Base-by-base conservation (phyloP, 139 green algal genomes). In the Nannochloris sp. region DNA sequence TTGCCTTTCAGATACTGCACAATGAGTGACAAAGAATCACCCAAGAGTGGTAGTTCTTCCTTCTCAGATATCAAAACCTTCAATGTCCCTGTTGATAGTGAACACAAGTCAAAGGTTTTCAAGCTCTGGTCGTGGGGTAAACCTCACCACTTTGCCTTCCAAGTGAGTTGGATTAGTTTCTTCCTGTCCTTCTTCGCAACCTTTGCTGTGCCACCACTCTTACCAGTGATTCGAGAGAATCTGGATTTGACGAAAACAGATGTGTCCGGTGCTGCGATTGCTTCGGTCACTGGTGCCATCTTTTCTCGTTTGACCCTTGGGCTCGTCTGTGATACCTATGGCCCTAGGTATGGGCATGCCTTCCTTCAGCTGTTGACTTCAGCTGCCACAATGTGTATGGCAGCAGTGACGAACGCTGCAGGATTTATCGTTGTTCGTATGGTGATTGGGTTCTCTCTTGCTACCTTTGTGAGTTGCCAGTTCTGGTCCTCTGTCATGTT, bases 401-500 rank as follows among this genome's bases (percentile, higher is more conserved):
- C 60, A 23, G 13, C 48, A 11, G 77, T 87, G 56, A 81, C 46
- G 11, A 77, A 79, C 59, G 62, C 77, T 20, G 59, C 57, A 2
- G 81, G 76, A 59, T 95, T 91, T 78, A 86, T 91, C 58, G 59
- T 75, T 11, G 70, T 62, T 31, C 82, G 91, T 50, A 56, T 66
- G 60, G 11, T 56, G 23, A 66, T 66, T 57, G 60, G 90, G 33
- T 87, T 86, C 63, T 81, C 68, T 1, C 77, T 96, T 51, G 83
- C 82, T 6, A 83, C 79, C 50, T 96, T 96, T 73, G 89, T 97
- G 23, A 79, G 77, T 50, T 91, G 82, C 78, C 88, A 96, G 75
- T 96, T 92, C 74, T 97, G 92, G 90, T 66, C 31, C 60, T 80
- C 63, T 70, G 74, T 72, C 68, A 94, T 96, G 87, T 97, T 95